A percentile compares a stretch with the other conserved stretches of the same genome.
These are phyloP conservation scores for Aspergillus cejpii DNA, from an alignment of 2,329 filamentous ascomycete species.

Conservation along the genomic window DNA sequence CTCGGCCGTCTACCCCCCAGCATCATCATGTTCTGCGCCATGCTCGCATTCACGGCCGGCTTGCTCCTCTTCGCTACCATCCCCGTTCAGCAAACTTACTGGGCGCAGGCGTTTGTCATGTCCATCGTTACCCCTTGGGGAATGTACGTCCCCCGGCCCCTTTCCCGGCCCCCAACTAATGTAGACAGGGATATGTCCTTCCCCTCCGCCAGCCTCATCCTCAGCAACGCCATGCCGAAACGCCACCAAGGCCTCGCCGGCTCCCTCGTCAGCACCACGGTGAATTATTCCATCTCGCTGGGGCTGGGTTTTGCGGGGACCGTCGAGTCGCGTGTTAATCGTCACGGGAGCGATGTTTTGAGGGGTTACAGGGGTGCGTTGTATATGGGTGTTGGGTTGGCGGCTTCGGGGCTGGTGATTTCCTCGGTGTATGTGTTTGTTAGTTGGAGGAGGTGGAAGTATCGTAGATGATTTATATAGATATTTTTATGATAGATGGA, in stretches of 20 bases:
- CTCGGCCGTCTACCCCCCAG: constrained; percentile 23
- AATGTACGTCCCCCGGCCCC: too few species aligned
- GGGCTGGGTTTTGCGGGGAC: constrained; percentile 62
- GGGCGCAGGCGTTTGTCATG: constrained; percentile 56
- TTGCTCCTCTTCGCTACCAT: constrained; percentile 40
- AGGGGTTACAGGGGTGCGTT: constrained; percentile 36
- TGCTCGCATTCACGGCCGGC: constrained; percentile 40
- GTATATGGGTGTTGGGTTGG: constrained; percentile 37
- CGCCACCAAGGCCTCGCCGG: constrained; percentile 49
- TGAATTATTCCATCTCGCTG: constrained; percentile 63
- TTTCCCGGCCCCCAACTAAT: too few species aligned
- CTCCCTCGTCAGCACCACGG: constrained; percentile 56
- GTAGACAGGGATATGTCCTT: constrained; percentile 63
- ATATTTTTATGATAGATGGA: too few species aligned
- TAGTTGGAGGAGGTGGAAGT: too few species aligned
- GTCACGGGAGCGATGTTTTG: constrained; percentile 31
- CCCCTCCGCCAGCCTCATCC: constrained; percentile 55
- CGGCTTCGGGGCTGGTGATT: constrained; percentile 19
- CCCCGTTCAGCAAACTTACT: constrained; percentile 55
- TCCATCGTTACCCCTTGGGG: constrained; percentile 50
- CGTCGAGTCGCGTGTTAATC: constrained; percentile 48
- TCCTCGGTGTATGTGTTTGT: constrained; percentile 15
- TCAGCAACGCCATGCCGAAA: constrained; percentile 48
- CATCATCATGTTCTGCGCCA: constrained; percentile 23
- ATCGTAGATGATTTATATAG: too few species aligned